Conservation (phyloP, 805 yeast genomes). For the Lipomyces spencermartinsiae region DNA sequence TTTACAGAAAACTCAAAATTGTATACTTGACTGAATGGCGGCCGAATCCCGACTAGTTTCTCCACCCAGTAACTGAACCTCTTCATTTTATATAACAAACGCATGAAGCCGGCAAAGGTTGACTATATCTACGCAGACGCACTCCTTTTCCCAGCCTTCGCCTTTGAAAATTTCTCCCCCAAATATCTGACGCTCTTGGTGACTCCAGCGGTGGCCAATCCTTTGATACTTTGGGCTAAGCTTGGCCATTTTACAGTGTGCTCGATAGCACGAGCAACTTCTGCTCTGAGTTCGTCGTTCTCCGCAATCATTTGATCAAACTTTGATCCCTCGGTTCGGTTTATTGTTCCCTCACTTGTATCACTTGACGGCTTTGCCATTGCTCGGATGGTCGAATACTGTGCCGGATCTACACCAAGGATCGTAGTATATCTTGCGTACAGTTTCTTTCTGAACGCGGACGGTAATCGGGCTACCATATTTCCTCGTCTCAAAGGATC, state of each 20-base stretch:
- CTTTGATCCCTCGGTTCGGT: slow-evolving; percentile 40
- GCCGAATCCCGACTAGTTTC: background rate
- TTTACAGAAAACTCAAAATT: background rate
- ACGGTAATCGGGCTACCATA: slow-evolving; percentile 57
- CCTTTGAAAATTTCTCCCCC: slow-evolving; percentile 64
- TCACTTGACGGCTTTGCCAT: background rate
- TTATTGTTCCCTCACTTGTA: background rate
- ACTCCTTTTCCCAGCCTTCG: slow-evolving; percentile 29
- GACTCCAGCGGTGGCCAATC: slow-evolving; percentile 85
- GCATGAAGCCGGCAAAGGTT: background rate
- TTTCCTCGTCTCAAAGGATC: slow-evolving; percentile 51
- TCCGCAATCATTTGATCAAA: slow-evolving; percentile 54
- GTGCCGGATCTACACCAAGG: slow-evolving; percentile 23
- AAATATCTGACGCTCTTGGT: slow-evolving; percentile 75
- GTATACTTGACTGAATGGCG: background rate
- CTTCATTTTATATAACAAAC: background rate
- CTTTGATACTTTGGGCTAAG: slow-evolving; percentile 76
- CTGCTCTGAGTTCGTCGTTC: slow-evolving; percentile 49
- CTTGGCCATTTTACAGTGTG: slow-evolving; percentile 74
- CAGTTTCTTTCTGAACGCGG: slow-evolving; percentile 53
- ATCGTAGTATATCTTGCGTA: slow-evolving; percentile 39
- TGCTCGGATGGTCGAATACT: background rate
- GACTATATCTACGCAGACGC: background rate
- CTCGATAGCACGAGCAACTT: slow-evolving; percentile 53
- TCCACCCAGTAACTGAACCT: background rate